Conservation (phyloP, 2,329 filamentous ascomycete species). For the Nigrograna mackinnonii region DNA sequence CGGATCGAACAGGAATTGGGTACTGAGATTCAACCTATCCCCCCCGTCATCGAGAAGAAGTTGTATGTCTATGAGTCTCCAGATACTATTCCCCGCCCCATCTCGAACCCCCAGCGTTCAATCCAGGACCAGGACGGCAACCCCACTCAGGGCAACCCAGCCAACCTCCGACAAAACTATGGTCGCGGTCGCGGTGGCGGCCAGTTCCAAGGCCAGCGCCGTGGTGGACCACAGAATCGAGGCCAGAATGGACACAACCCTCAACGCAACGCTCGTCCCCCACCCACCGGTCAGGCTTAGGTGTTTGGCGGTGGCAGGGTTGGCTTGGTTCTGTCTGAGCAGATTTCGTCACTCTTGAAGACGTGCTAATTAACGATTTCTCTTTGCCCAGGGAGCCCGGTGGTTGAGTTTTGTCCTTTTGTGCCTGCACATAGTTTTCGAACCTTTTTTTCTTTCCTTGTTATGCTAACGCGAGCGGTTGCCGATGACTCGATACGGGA, state of each 20-base stretch:
- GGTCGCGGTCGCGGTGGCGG: slow-evolving; percentile 35
- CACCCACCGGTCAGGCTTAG: slow-evolving; percentile 34
- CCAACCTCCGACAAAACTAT: slow-evolving; percentile 22
- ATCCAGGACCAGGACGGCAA: slow-evolving; percentile 15
- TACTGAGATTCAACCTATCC: slow-evolving; percentile 97
- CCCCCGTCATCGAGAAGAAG: slow-evolving; percentile 91
- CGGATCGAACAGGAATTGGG: slow-evolving; percentile 97
- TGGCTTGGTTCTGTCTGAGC: slow-evolving; percentile 25
- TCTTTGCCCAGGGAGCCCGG: slow-evolving; percentile 29
- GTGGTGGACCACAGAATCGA: slow-evolving; percentile 24
- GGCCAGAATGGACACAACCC: slow-evolving; percentile 37
- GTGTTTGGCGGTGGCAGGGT: slow-evolving; percentile 11
- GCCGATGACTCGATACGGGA: slow-evolving; percentile 40
- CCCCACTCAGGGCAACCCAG: slow-evolving; percentile 18
- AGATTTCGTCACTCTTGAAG: slow-evolving; percentile 30
- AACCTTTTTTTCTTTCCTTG: slow-evolving; percentile 27
- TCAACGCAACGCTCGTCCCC: slow-evolving; percentile 37
- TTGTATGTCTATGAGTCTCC: slow-evolving; percentile 98
- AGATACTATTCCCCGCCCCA: slow-evolving; percentile 88
- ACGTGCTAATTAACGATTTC: slow-evolving; percentile 29
- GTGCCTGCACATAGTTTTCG: slow-evolving; percentile 29
- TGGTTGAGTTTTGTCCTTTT: slow-evolving; percentile 23
- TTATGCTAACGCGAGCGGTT: slow-evolving; percentile 31
- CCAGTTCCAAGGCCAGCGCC: slow-evolving; percentile 32
- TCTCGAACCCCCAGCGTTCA: slow-evolving; percentile 55